Conservation (phyloP, 1,284 basidiomycete species). For the Microbotryomycetes sp. region DNA sequence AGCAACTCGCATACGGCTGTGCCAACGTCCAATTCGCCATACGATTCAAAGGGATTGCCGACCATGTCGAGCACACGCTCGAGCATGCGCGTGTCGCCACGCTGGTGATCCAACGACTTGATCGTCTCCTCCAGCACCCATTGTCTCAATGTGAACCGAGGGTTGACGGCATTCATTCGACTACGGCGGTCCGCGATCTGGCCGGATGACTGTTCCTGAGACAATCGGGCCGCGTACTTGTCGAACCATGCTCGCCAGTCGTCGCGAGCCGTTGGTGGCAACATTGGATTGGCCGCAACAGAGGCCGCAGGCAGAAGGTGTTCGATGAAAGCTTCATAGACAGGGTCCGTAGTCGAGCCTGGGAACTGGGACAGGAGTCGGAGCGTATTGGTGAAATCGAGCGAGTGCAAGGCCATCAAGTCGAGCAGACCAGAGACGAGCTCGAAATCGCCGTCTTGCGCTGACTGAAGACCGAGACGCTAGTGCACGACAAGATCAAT, state of each 20-base stretch:
- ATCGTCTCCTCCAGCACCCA: slow-evolving; percentile 91
- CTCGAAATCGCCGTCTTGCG: slow-evolving; percentile 54
- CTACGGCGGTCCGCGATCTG: slow-evolving; percentile 41
- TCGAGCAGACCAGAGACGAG: slow-evolving; percentile 59
- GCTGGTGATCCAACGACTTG: slow-evolving; percentile 53
- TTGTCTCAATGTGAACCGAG: slow-evolving; percentile 80
- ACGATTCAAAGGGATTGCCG: slow-evolving; percentile 64
- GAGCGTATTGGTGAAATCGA: slow-evolving; percentile 81
- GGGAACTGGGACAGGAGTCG: slow-evolving; percentile 60
- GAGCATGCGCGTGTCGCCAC: slow-evolving; percentile 44
- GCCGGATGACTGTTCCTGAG: slow-evolving; percentile 43
- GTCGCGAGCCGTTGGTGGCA: slow-evolving; percentile 39
- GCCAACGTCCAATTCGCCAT: slow-evolving; percentile 59
- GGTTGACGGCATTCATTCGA: slow-evolving; percentile 57
- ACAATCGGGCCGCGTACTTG: slow-evolving; percentile 56
- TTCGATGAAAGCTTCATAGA: slow-evolving; percentile 48
- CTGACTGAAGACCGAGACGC: slow-evolving; percentile 63
- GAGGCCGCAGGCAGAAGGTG: slow-evolving; percentile 49
- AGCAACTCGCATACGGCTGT: slow-evolving; percentile 41
- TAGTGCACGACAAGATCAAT: slow-evolving; percentile 38
- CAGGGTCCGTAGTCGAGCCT: slow-evolving; percentile 41
- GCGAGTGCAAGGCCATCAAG: slow-evolving; percentile 58
- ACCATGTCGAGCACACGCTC: slow-evolving; percentile 77
- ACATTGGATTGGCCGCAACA: slow-evolving; percentile 31
- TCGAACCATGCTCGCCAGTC: slow-evolving; percentile 63